Conservation (phyloP, 2,329 filamentous ascomycete genomes). For the Epichloe bromicola region DNA sequence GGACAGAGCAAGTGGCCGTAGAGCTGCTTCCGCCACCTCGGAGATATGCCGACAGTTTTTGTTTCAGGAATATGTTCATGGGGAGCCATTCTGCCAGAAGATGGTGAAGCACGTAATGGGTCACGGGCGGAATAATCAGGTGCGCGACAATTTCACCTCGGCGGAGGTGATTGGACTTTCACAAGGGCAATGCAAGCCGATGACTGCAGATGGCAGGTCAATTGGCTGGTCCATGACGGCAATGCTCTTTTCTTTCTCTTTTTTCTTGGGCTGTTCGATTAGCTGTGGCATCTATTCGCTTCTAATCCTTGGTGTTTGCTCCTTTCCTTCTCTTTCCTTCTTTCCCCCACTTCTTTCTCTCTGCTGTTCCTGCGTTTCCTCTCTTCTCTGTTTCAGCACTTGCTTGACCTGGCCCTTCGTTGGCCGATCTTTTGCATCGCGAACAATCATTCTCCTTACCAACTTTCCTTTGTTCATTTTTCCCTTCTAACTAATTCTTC, state of each 20-base stretch:
- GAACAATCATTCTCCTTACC: neutral
- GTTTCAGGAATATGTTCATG: slow-evolving; percentile 7
- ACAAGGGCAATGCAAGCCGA: slow-evolving; percentile 27
- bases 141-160: slow-evolving; percentile 10
- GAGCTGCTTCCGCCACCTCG: slow-evolving; percentile 10
- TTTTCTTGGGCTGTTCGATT: neutral
- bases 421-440: neutral
- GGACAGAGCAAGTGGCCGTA: slow-evolving; percentile 23
- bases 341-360: neutral
- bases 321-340: neutral
- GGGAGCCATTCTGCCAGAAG: slow-evolving; percentile 15
- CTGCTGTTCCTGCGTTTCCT: neutral
- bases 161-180: slow-evolving; percentile 17
- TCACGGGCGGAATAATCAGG: slow-evolving; percentile 14
- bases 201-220: slow-evolving; percentile 28
- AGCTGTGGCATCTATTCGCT: neutral
- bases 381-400: neutral
- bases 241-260: slow-evolving; percentile 11
- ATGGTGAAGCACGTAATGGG: slow-evolving; percentile 12
- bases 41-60: slow-evolving; percentile 8
- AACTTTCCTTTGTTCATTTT: neutral
- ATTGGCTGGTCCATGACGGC: slow-evolving; percentile 40
- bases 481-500: neutral
- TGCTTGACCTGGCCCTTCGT: neutral
- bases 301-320: neutral